Evolutionary conservation across 2,329 filamentous ascomycete genomes (phyloP), one percentile per base, ranked within the genome.

Genomic region (Sclerotiophoma versabilis): DNA sequence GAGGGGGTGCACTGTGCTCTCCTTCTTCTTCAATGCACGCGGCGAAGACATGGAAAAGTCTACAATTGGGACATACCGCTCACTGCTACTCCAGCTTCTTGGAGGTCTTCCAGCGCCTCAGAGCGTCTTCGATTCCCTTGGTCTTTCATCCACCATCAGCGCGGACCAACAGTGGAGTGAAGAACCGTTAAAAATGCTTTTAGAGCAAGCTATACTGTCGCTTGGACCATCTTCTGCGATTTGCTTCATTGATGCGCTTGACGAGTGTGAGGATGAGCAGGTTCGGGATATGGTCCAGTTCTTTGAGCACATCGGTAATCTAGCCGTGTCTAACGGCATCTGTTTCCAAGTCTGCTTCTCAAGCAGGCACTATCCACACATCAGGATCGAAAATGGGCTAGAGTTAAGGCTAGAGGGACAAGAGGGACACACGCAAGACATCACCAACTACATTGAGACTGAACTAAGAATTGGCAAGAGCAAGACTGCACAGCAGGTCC

Each of bases 211-310:
- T 15, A 46, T 68, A 29, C 48, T 32, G 27, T 25, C 5, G 2
- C 59, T 69, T 10, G 53, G 45, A 34, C 22, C 54, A 1, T 49
- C 39, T 5, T 45, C 58, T 30, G 59, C 70, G 1, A 44, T 65
- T 2, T 68, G 58, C 33, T 72, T 71, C 19, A 64, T 75, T 1
- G 80, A 83, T 45, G 81, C 80, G 0, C 68, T 83, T 1, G 81
- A 84, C 30, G 81, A 83, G 57, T 82, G 79, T 49, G 69, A 79
- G 6, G 76, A 80, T 43, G 46, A 64, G 1, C 66, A 83, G 38
- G 65, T 78, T 2, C 70, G 70, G 25, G 70, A 75, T 0, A 81
- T 83, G 76, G 62, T 83, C 1, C 34, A 59, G 0, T 79, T 78
- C 46, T 77, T 83, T 11, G 73, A 81, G 44, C 58, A 71, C 0